Evolutionary conservation across 176 grass and related monocot species (phyloP).

Genomic region (Elaeis guineensis): DNA sequence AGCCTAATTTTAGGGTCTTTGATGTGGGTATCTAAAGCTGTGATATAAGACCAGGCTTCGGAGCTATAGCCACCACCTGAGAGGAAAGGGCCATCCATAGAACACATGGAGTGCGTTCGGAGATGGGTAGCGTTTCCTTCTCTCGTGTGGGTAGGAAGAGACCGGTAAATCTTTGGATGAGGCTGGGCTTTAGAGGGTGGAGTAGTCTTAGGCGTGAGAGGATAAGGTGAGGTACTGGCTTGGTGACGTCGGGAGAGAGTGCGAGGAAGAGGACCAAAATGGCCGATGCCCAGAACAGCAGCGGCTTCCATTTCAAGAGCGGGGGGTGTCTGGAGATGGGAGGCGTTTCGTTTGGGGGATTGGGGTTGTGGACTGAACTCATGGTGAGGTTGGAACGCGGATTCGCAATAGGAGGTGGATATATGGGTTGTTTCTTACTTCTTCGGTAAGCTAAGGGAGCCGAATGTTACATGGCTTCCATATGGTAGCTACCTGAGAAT

Average conservation of each 20-base stretch:
- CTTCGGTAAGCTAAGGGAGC: too few species aligned
- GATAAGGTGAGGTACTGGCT: not conserved
- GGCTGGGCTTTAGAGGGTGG: not conserved
- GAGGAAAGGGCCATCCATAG: constrained; percentile 73
- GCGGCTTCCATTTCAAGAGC: not conserved
- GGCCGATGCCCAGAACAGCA: not conserved
- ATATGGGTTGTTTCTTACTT: too few species aligned
- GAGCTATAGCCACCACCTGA: constrained; percentile 71
- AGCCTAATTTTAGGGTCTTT: constrained; percentile 24
- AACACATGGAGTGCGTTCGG: constrained; percentile 57
- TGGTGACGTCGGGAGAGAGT: constrained; percentile 5
- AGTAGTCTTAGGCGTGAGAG: not conserved
- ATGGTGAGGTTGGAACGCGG: too few species aligned
- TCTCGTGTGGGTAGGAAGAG: too few species aligned
- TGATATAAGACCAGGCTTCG: constrained; percentile 63
- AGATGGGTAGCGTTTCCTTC: not conserved
- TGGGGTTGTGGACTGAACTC: too few species aligned
- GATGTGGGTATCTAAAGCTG: constrained; percentile 14
- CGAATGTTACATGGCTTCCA: too few species aligned
- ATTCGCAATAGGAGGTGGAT: too few species aligned
- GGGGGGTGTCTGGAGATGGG: not conserved
- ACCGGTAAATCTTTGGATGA: not conserved
- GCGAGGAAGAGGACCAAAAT: not conserved
- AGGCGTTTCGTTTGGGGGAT: too few species aligned
- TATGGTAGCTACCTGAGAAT: too few species aligned